Percentiles rank a stretch among this genome's conserved stretches.
phyloP scores from a whole-genome alignment of 75 land plant genomes.

The Picea glauca region DNA sequence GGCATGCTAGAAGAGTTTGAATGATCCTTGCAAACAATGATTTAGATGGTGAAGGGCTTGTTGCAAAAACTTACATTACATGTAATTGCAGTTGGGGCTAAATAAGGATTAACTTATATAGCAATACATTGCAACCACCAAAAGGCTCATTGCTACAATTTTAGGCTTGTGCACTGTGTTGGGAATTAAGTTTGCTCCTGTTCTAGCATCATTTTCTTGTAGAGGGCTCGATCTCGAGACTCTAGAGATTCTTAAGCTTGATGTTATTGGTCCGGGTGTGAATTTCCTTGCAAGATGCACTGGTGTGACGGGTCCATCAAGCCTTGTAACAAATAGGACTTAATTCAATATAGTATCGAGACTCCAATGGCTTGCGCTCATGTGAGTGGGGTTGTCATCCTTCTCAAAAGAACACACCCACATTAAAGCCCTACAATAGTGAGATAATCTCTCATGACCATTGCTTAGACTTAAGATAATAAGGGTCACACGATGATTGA shows the following conservation, averaged over 20 bases:
- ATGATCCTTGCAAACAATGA: slow-evolving; percentile 79
- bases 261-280: background rate
- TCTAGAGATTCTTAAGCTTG: background rate
- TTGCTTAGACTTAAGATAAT: background rate
- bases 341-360: background rate
- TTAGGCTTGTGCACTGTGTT: slow-evolving; percentile 44
- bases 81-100: slow-evolving; percentile 59
- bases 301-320: background rate
- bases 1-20: slow-evolving; percentile 70
- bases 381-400: background rate
- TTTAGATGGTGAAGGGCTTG: slow-evolving; percentile 63
- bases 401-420: background rate
- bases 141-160: slow-evolving; percentile 51
- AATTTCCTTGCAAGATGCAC: background rate
- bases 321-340: background rate
- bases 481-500: background rate
- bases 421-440: background rate
- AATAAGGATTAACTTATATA: slow-evolving; percentile 44
- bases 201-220: background rate
- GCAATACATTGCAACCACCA: slow-evolving; percentile 37
- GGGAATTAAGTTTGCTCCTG: slow-evolving; percentile 22
- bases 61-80: slow-evolving; percentile 68
- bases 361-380: background rate
- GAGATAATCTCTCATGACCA: background rate
- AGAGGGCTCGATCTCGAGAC: background rate